Evolutionary conservation across 2,329 filamentous ascomycete species (phyloP).

Genomic region (Colletotrichum gigasporum): DNA sequence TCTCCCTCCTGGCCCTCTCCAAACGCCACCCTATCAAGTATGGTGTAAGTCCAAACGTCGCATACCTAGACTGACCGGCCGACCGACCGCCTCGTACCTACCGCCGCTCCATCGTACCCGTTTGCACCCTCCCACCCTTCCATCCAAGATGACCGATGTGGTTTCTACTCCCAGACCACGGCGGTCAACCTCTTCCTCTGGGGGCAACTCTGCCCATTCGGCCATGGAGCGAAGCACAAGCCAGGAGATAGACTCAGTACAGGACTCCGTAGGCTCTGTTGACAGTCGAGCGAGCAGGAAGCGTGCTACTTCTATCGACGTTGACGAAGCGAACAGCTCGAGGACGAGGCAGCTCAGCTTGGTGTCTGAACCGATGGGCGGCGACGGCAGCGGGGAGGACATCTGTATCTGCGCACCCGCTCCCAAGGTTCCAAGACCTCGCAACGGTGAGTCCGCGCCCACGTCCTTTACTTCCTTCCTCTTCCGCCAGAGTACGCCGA

Average conservation of each 20-base stretch:
- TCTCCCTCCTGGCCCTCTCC: conserved; percentile 7
- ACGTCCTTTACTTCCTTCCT: conserved; percentile 13
- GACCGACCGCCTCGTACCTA: conserved; percentile 9
- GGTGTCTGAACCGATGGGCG: conserved; percentile 43
- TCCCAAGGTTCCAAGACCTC: conserved; percentile 66
- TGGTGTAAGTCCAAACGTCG: conserved; percentile 32
- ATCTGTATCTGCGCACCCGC: conserved; percentile 67
- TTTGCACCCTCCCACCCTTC: conserved; percentile 26
- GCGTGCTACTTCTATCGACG: conserved; percentile 56
- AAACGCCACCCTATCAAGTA: conserved; percentile 23
- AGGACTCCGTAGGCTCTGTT: conserved; percentile 21
- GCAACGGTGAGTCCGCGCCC: conserved; percentile 61
- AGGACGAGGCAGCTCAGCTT: conserved; percentile 45
- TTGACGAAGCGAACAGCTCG: conserved; percentile 52
- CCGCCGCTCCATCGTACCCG: conserved; percentile 20
- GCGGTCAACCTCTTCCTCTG: conserved; percentile 33
- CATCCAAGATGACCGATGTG: conserved; percentile 32
- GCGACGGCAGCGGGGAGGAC: conserved; percentile 43
- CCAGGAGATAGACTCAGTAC: conserved; percentile 26
- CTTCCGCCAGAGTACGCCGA: conserved; percentile 25
- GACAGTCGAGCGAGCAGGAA: conserved; percentile 44
- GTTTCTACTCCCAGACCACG: conserved; percentile 26
- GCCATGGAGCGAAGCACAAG: conserved; percentile 34
- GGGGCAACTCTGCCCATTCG: conserved; percentile 28
- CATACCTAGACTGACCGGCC: conserved; percentile 20